A percentile compares a stretch with the other conserved stretches of the same genome.
phyloP scores from a whole-genome alignment of 352 stramenopile species.

The Paralagenidium karlingii region DNA sequence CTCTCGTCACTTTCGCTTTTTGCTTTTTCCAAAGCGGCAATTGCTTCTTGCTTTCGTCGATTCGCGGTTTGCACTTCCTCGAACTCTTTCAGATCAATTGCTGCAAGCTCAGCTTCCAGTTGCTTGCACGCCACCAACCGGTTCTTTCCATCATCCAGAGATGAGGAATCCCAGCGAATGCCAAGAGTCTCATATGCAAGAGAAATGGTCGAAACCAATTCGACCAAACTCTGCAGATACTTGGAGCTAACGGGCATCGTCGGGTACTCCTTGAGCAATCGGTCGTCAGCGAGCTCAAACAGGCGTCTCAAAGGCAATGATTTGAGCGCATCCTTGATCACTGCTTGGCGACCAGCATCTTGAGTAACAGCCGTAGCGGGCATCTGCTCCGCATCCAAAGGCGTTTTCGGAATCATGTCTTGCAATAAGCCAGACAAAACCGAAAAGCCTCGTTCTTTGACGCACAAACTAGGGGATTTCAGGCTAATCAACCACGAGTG shows the following conservation, averaged over 20 bases:
- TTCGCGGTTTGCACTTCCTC: constrained; percentile 28
- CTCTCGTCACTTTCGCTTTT: constrained; percentile 11
- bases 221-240: constrained; percentile 76
- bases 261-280: constrained; percentile 58
- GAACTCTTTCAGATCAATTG: constrained; percentile 55
- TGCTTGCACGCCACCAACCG: constrained; percentile 36
- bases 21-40: constrained; percentile 25
- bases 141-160: constrained; percentile 18
- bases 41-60: constrained; percentile 28
- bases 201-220: constrained; percentile 65
- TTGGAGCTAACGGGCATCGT: constrained; percentile 69
- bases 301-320: constrained; percentile 56
- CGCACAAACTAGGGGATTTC: constrained; percentile 72
- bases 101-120: constrained; percentile 53
- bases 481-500: constrained; percentile 72
- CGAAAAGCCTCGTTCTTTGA: constrained; percentile 76
- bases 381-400: constrained; percentile 4
- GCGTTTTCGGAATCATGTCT: constrained; percentile 49
- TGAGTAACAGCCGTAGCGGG: constrained; percentile 1
- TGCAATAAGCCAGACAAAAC: constrained; percentile 69
- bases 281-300: constrained; percentile 54
- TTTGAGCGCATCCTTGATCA: constrained; percentile 18
- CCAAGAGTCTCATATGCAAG: too few species aligned
- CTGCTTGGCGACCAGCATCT: constrained; percentile 5
- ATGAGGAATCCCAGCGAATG: constrained; percentile 31